phyloP scores from a whole-genome alignment of 1,284 basidiomycete species.

The Kalmanozyma brasiliensis region DNA sequence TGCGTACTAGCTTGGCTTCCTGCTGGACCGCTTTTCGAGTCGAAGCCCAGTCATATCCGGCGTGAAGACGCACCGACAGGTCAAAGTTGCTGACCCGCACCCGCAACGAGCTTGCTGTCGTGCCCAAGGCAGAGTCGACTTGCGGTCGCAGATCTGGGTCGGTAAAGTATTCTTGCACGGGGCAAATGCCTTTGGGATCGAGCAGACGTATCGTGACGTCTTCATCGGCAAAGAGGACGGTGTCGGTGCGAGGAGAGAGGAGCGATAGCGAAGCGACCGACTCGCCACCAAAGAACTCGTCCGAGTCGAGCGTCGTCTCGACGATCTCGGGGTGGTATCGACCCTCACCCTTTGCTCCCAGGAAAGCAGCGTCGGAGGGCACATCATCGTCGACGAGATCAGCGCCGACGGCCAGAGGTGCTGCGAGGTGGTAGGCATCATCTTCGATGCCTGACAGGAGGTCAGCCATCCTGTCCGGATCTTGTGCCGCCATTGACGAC shows the following conservation, averaged over 20 bases:
- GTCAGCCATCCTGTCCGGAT: constrained; percentile 21
- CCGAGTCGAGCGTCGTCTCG: constrained; percentile 72
- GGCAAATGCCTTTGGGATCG: constrained; percentile 72
- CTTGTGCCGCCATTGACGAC: neutral
- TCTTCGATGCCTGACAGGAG: constrained; percentile 79
- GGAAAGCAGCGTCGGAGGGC: constrained; percentile 85
- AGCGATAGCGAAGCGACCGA: constrained; percentile 54
- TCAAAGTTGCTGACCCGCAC: constrained; percentile 48
- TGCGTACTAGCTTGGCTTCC: constrained; percentile 86
- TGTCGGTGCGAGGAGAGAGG: constrained; percentile 60
- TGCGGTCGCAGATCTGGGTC: constrained; percentile 39
- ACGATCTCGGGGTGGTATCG: constrained; percentile 74
- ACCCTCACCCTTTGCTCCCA: constrained; percentile 73
- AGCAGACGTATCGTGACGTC: constrained; percentile 87
- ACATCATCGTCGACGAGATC: constrained; percentile 93
- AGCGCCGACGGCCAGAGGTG: constrained; percentile 75
- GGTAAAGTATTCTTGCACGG: constrained; percentile 50
- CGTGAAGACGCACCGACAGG: constrained; percentile 47
- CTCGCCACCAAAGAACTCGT: constrained; percentile 69
- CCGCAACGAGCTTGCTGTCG: constrained; percentile 39
- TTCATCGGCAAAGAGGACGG: constrained; percentile 76
- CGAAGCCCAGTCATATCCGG: constrained; percentile 85
- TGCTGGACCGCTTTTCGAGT: constrained; percentile 88
- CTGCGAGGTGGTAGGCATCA: constrained; percentile 79
- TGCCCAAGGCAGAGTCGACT: constrained; percentile 23